Evolutionary conservation across 1,139 yeast genomes (phyloP), one percentile per base, ranked within the genome.

Genomic region (Diutina pseudorugosa): DNA sequence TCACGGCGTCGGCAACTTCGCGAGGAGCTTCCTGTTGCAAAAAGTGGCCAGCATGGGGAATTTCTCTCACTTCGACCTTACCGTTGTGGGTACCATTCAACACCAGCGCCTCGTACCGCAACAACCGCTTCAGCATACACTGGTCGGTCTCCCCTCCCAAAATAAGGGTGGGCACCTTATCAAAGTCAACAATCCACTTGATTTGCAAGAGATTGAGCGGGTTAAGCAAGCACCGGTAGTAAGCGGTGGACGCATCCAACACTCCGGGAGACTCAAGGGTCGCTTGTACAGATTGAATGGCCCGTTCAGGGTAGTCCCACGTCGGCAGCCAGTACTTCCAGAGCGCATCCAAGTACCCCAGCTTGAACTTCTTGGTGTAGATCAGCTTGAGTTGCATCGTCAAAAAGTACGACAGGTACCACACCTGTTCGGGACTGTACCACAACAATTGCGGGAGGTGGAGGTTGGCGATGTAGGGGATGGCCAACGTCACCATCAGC

Each of bases 311-410:
- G 53, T 62, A 71, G 8, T 66, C 57, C 71, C 75, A 73, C 1
- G 64, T 60, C 1, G 77, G 77, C 2, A 75, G 69, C 78, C 78
- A 73, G 56, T 59, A 69, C 49, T 57, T 58, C 76, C 76, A 73
- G 41, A 73, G 58, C 2, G 52, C 42, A 55, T 66, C 66, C 58
- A 73, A 62, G 56, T 73, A 73, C 18, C 62, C 60, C 52, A 60
- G 58, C 5, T 55, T 52, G 47, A 68, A 60, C 20, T 61, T 59
- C 16, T 55, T 52, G 11, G 57, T 53, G 58, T 72, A 73, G n/a
- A 69, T 54, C 18, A 50, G 54, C 12, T 62, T 54, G 40, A 58
- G 52, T 54, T 73, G 76, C 77, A 73, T 73, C 1, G 74, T 70
- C n/a, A 72, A 52, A 62, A 73, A 67, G 58, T 73, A 73, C 43